These are phyloP conservation scores for Sugiyamaella marilandica DNA, from an alignment of 805 yeast species.

Conservation along the genomic window DNA sequence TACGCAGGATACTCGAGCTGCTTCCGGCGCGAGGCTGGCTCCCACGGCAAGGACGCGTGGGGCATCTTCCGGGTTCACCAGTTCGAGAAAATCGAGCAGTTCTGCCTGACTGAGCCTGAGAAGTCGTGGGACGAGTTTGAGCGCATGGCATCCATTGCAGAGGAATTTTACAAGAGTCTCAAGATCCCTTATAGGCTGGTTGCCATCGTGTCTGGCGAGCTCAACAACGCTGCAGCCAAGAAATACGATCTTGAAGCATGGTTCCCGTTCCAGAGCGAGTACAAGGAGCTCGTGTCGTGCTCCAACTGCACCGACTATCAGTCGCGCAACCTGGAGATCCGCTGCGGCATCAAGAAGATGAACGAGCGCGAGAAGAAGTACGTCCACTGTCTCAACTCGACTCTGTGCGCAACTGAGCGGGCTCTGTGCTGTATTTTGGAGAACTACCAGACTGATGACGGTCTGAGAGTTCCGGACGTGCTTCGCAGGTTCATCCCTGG, in stretches of 20 bases:
- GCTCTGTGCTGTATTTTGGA: constrained; percentile 96
- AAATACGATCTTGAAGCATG: constrained; percentile 98
- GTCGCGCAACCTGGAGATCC: constrained; percentile 95
- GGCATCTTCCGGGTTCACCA: constrained; percentile 99
- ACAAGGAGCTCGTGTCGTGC: constrained; percentile 96
- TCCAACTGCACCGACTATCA: constrained; percentile 99
- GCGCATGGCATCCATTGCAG: constrained; percentile 85
- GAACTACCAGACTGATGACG: constrained; percentile 97
- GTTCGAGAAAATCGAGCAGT: constrained; percentile 97
- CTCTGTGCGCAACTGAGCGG: constrained; percentile 96
- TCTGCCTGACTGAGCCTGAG: constrained; percentile 93
- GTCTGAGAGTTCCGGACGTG: constrained; percentile 89
- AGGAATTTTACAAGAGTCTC: constrained; percentile 87
- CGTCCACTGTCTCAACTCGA: constrained; percentile 97
- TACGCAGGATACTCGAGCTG: constrained; percentile 98
- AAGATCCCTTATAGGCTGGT: constrained; percentile 96
- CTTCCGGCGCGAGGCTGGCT: constrained; percentile 99
- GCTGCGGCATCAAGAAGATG: constrained; percentile 96
- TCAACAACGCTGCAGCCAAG: constrained; percentile 98
- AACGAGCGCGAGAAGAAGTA: constrained; percentile 95
- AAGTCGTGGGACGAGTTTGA: constrained; percentile 98
- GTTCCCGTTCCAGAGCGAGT: constrained; percentile 99
- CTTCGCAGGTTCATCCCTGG: constrained; percentile 96
- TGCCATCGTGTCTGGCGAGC: constrained; percentile 96
- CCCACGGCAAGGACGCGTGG: constrained; percentile 99